Evolutionary conservation across 225 moss, liverwort and hornwort genomes (phyloP), one percentile per base, ranked within the genome.

Genomic region (Sphagnum tenellum): DNA sequence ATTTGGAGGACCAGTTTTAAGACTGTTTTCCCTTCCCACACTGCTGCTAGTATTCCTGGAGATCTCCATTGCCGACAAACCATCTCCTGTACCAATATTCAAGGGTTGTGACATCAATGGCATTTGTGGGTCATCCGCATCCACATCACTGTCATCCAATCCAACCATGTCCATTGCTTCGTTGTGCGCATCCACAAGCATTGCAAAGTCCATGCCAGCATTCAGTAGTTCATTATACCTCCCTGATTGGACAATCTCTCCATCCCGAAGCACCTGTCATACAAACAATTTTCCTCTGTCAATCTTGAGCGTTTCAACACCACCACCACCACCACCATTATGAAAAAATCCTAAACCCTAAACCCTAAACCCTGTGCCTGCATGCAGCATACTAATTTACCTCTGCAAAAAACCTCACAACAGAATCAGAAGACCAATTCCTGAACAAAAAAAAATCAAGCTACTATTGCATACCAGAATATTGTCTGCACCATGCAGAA

Each of bases 111-210:
- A 29, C 29, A 29, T 29, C 29, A 29, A 29, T 29, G 29, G 29
- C 29, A 29, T 29, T 29, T 29, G 29, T 29, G 29, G 29, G 29
- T 29, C 29, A 29, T 29, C 29, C 29, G 1, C 29, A 29, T 29
- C 48, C 4, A 9, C n/a, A 5, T n/a, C 44, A 44, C 49, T 45
- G 50, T 80, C 76, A 71, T 70, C 61, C 29, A 29, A 29, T 29
- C 29, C 29, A 5, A 82, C 80, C 66, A 79, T 64, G 56, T 91
- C 74, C 68, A 91, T 75, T 2, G 82, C 81, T 62, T 86, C 76
- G 44, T 88, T 84, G 77, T 93, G 89, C 9, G 93, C 93, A 66
- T 74, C 67, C 4, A 93, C 86, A 51, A 93, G 67, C 50, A 81
- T 83, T 68, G 76, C 82, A 65, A 93, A 82, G 12, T 84, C 86